Conservation (phyloP, 2,329 filamentous ascomycete species). For the Fusarium udum region DNA sequence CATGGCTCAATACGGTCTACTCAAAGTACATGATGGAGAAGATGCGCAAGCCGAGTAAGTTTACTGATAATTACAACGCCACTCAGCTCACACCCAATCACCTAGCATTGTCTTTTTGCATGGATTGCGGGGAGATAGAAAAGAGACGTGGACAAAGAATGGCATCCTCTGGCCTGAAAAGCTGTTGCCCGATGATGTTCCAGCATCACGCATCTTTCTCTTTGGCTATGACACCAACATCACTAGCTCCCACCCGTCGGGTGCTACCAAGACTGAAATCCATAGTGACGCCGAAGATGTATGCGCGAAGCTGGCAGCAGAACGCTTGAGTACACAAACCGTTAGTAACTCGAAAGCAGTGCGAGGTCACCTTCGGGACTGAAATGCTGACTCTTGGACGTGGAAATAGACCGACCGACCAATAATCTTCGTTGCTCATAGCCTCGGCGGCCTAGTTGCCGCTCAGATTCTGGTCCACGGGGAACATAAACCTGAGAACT, state of each 20-base stretch:
- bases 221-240: not conserved
- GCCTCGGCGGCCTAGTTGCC: not conserved
- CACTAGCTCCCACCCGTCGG: fast-evolving
- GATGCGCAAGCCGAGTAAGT: not conserved
- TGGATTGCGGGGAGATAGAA: not conserved
- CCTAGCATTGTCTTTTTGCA: not conserved
- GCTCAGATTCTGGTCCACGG: not conserved
- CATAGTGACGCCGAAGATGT: not conserved
- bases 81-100: fast-evolving
- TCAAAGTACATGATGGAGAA: not conserved
- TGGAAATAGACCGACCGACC: not conserved
- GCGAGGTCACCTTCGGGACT: not conserved
- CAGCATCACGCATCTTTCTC: not conserved
- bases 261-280: not conserved
- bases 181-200: not conserved
- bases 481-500: not conserved
- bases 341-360: not conserved
- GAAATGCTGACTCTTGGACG: not conserved
- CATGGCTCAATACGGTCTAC: not conserved
- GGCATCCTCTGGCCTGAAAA: fast-evolving
- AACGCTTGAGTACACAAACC: fast-evolving
- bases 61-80: fast-evolving
- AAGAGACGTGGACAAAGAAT: not conserved
- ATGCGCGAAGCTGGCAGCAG: not conserved
- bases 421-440: not conserved